Percentiles rank a stretch among this genome's conserved stretches.
These are phyloP conservation scores for Nakaseomyces bracarensis DNA, from an alignment of 1,139 yeast genomes.

Conservation along the genomic window DNA sequence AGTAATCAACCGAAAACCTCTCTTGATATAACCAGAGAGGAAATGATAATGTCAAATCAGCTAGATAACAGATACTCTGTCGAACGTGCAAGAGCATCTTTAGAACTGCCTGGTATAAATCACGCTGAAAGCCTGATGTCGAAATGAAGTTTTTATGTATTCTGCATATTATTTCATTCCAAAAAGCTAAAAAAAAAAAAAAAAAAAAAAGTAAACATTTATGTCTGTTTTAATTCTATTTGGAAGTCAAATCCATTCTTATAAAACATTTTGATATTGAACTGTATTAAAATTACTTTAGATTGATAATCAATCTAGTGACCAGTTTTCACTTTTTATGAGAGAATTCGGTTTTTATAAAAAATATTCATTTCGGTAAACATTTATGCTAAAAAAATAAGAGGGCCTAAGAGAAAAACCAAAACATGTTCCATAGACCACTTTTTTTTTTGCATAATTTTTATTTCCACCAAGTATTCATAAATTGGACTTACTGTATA, in stretches of 20 bases:
- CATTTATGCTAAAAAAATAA: no score
- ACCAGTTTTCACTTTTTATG: no score
- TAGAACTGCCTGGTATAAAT: conserved; percentile 36
- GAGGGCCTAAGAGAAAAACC: no score
- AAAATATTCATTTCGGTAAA: no score
- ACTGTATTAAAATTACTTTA: no score
- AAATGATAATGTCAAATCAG: conserved; percentile 33
- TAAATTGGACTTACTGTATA: background rate
- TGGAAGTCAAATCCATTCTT: no score
- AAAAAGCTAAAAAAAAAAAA: background rate
- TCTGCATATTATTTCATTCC: background rate
- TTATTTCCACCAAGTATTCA: background rate
- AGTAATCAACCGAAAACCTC: conserved; percentile 24
- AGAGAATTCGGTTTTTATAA: no score
- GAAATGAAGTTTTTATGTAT: background rate
- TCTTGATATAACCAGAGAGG: conserved; percentile 32
- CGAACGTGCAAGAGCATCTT: conserved; percentile 35
- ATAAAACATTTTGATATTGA: no score
- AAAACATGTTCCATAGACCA: no score
- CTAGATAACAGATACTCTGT: conserved; percentile 33
- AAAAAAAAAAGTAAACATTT: background rate
- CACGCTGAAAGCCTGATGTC: conserved; percentile 29
- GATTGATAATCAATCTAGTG: no score
- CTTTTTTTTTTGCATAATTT: background rate
- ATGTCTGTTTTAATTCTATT: no score